A percentile compares a stretch with the other conserved stretches of the same genome.
Conservation (phyloP, 2,329 filamentous ascomycete species). For the Fusarium metavorans region DNA sequence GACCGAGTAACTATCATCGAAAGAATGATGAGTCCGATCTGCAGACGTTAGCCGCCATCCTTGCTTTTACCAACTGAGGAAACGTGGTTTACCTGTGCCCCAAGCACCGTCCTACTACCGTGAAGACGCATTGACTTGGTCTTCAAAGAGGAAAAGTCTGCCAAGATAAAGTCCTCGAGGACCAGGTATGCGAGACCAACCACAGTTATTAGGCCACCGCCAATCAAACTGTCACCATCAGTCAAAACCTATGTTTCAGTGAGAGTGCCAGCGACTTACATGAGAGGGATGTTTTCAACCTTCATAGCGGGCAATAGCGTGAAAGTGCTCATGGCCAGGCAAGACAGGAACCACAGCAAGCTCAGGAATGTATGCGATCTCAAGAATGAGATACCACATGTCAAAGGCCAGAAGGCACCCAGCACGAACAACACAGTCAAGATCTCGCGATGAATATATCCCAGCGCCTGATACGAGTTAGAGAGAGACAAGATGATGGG, state of each 20-base stretch:
- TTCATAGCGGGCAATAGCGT: slow-evolving; percentile 91
- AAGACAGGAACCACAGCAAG: slow-evolving; percentile 80
- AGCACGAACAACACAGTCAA: slow-evolving; percentile 84
- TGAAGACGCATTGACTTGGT: slow-evolving; percentile 49
- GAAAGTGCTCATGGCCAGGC: slow-evolving; percentile 87
- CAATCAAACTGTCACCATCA: slow-evolving; percentile 68
- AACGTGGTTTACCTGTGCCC: slow-evolving; percentile 67
- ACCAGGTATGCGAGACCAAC: slow-evolving; percentile 83
- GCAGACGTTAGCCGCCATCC: slow-evolving; percentile 30
- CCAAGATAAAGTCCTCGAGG: slow-evolving; percentile 75
- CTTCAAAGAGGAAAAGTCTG: slow-evolving; percentile 54
- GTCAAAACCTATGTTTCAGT: not conserved
- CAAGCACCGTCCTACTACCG: slow-evolving; percentile 71
- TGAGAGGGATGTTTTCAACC: slow-evolving; percentile 78
- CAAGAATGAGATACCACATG: slow-evolving; percentile 81
- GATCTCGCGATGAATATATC: slow-evolving; percentile 91
- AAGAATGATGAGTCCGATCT: slow-evolving; percentile 82
- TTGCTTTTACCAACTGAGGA: not conserved
- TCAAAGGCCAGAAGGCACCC: slow-evolving; percentile 81
- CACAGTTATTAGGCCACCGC: slow-evolving; percentile 81
- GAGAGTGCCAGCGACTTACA: slow-evolving; percentile 63
- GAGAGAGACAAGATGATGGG: not conserved
- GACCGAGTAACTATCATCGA: slow-evolving; percentile 89
- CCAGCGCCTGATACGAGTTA: slow-evolving; percentile 74
- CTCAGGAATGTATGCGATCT: slow-evolving; percentile 72